These are phyloP conservation scores for Vitis hybrid DNA, from an alignment of 177 flowering plant species.

Conservation along the genomic window DNA sequence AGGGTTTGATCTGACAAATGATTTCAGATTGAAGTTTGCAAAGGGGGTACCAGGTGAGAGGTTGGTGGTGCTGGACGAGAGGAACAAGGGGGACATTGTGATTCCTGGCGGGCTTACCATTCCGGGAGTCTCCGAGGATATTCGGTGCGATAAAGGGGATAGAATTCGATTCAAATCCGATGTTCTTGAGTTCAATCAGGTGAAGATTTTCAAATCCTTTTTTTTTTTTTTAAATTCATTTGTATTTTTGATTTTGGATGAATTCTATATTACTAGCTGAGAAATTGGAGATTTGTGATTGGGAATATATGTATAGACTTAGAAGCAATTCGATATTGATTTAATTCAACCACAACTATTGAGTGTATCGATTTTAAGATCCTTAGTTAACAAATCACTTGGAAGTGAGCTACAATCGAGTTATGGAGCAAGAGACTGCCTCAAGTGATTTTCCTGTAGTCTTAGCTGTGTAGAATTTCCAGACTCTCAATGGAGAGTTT, in stretches of 20 bases:
- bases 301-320: no score
- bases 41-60: conserved; percentile 43
- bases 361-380: no score
- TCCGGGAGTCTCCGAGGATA: conserved; percentile 50
- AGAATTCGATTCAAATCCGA: conserved; percentile 76
- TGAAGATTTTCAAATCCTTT: conserved; percentile 5
- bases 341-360: no score
- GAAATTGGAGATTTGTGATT: no score
- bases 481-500: no score
- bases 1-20: conserved; percentile 75
- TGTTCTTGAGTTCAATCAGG: conserved; percentile 88
- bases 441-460: no score
- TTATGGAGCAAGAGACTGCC: no score
- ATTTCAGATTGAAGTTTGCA: conserved; percentile 73
- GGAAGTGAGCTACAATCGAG: no score
- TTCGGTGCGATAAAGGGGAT: conserved; percentile 80
- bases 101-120: conserved; percentile 49
- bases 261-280: no score
- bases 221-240: neutral
- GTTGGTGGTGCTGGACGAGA: conserved; percentile 61
- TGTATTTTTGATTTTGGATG: neutral
- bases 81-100: conserved; percentile 47
- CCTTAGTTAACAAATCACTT: no score
- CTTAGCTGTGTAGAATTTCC: no score
- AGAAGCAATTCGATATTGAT: no score